Evolutionary conservation across 495 filamentous ascomycete species (phyloP).

Genomic region (Daldinia bambusicola): DNA sequence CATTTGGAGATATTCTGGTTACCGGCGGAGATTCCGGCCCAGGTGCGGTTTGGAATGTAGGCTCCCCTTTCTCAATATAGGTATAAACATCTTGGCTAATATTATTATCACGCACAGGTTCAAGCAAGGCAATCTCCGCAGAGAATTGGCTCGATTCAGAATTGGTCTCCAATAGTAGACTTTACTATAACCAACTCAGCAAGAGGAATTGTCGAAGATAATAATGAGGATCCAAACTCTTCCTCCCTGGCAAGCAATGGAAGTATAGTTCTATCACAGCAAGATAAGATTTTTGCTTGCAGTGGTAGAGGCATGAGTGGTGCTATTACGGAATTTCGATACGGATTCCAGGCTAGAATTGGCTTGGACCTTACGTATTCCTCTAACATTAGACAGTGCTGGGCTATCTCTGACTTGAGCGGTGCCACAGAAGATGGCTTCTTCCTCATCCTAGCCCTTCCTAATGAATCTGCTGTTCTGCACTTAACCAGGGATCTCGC

Average conservation of each 20-base stretch:
- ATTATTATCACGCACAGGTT: conserved; percentile 41
- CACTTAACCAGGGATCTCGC: conserved; percentile 53
- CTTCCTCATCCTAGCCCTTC: conserved; percentile 62
- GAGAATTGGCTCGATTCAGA: conserved; percentile 64
- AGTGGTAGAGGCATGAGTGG: conserved; percentile 68
- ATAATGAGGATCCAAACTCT: conserved; percentile 13
- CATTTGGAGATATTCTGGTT: conserved; percentile 77
- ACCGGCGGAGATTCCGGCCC: conserved; percentile 83
- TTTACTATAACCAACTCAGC: conserved; percentile 62
- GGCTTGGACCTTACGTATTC: conserved; percentile 63
- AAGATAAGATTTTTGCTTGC: conserved; percentile 67
- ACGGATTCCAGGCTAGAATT: conserved; percentile 75
- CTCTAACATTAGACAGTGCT: conserved; percentile 55
- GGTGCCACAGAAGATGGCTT: conserved; percentile 39
- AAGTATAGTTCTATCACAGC: conserved; percentile 34
- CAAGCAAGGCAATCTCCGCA: conserved; percentile 57
- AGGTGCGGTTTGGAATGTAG: conserved; percentile 79
- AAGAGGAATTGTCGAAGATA: conserved; percentile 24
- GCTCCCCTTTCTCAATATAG: conserved; percentile 38
- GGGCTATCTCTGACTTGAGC: conserved; percentile 53
- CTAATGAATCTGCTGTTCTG: conserved; percentile 55
- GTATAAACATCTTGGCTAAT: conserved; percentile 31
- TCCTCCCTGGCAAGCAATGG: conserved; percentile 13
- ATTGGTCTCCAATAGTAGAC: conserved; percentile 86
- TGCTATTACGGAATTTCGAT: conserved; percentile 73